Percentiles rank a stretch among this genome's conserved stretches.
Conservation (phyloP, 2,329 filamentous ascomycete genomes). For the Colletotrichum sp. region DNA sequence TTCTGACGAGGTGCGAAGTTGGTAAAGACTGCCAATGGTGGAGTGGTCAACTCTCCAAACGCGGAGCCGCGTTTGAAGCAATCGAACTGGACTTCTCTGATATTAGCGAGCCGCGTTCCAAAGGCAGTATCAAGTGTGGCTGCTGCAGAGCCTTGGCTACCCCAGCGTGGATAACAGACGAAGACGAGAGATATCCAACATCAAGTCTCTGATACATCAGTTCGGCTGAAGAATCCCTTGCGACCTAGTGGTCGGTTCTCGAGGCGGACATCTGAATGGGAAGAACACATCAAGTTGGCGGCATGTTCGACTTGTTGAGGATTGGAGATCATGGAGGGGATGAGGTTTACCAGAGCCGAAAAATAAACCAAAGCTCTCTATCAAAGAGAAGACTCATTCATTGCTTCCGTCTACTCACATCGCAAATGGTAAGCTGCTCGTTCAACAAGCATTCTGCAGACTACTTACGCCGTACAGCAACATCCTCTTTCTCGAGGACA, state of each 20-base stretch:
- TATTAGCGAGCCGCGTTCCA: background rate
- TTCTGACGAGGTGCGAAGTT: background rate
- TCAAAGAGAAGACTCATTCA: background rate
- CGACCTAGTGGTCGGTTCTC: no score
- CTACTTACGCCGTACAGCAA: background rate
- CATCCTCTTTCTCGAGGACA: background rate
- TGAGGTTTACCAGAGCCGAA: background rate
- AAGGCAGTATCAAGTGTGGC: background rate
- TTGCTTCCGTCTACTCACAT: background rate
- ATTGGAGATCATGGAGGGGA: background rate
- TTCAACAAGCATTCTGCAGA: background rate
- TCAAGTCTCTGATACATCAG: background rate
- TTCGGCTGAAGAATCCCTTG: background rate
- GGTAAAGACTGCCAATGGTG: accelerated
- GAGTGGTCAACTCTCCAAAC: background rate
- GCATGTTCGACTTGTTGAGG: background rate
- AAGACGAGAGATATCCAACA: background rate
- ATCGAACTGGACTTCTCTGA: background rate
- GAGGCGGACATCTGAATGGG: no score
- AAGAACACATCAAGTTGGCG: background rate
- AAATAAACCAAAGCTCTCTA: background rate
- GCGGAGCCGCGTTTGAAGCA: background rate
- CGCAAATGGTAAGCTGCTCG: accelerated
- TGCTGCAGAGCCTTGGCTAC: background rate
- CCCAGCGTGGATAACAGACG: background rate